Evolutionary conservation across 345 rosid genomes (phyloP), one percentile per base, ranked within the genome.

Genomic region (Psidium friedrichsthalianum): DNA sequence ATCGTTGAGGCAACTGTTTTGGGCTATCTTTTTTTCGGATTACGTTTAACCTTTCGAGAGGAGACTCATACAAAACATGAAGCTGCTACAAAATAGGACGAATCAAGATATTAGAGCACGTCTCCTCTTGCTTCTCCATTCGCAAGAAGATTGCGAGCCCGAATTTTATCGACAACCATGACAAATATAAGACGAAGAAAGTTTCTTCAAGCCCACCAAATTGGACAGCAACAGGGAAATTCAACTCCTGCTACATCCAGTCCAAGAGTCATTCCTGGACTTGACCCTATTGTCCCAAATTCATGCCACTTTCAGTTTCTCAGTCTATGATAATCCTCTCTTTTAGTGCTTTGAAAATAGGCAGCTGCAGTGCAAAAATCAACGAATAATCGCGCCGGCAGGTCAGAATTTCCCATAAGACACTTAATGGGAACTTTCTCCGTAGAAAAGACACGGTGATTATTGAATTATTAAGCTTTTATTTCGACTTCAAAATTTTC

Each of bases 21-120:
- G 20, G 74, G 21, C 74, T 2, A 12, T 61, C 11, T 20, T 55
- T 21, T 21, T 61, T 61, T 61, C 6, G 6, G 0, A 27, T 0
- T 6, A 6, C 0, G 6, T 9, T 6, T 16, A n/a, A 15, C 40
- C 40, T 14, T 29, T 61, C 5, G 42, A 64, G 76, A 64, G 44
- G 13, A 16, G 3, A 14, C 11, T 64, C 40, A 16, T 32, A 22
- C 2, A 8, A 61, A 58, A 58, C 25, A 58, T 58, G 27, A 58
- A n/a, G 2, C 25, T 12, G 2, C 32, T 25, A 1, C 7, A 40
- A 61, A 36, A 36, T 36, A 36, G 36, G 36, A 36, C 36, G 36
- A 36, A 36, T 36, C 36, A 36, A 36, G 36, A 36, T 36, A 36
- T 61, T 29, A 29, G 42, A 61, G 40, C 76, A 69, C 47, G 24